Conservation (phyloP, 129 eudicot species). For the Oenanthe sinensis region DNA sequence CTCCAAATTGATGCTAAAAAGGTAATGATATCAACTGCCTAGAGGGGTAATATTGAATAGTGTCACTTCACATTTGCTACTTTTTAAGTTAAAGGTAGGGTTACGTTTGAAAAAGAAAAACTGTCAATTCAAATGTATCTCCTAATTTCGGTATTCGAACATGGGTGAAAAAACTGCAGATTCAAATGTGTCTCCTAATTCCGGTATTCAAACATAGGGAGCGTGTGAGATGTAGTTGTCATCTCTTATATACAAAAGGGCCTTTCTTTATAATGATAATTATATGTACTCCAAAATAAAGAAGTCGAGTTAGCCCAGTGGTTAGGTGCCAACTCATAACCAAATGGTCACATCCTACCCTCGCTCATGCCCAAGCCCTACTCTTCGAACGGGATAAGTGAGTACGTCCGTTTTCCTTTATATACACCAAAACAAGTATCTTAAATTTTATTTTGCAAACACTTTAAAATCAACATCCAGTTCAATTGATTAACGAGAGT, state of each 20-base stretch:
- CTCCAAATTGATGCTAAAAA: conserved; percentile 66
- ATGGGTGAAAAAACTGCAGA: background rate
- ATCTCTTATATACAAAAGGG: background rate
- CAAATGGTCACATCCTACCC: too few relatives aligned
- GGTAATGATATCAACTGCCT: conserved; percentile 22
- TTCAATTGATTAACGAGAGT: background rate
- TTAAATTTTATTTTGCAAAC: background rate
- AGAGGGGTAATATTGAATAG: background rate
- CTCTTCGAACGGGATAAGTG: too few relatives aligned
- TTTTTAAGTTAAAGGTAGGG: background rate
- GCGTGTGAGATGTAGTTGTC: background rate
- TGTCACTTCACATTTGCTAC: background rate
- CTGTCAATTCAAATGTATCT: background rate
- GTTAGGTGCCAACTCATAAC: too few relatives aligned
- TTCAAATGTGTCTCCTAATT: background rate
- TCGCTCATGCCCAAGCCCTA: too few relatives aligned
- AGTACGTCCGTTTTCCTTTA: background rate
- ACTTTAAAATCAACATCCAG: background rate
- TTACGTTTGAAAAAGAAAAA: background rate
- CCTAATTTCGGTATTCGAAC: background rate
- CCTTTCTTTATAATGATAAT: background rate
- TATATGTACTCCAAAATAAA: background rate
- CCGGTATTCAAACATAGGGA: background rate
- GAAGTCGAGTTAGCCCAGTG: too few relatives aligned
- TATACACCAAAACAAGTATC: background rate